Percentiles rank a stretch among this genome's conserved stretches.
These are phyloP conservation scores for Zychaea mexicana DNA, from an alignment of 371 early-diverging fungal species.

Conservation along the genomic window DNA sequence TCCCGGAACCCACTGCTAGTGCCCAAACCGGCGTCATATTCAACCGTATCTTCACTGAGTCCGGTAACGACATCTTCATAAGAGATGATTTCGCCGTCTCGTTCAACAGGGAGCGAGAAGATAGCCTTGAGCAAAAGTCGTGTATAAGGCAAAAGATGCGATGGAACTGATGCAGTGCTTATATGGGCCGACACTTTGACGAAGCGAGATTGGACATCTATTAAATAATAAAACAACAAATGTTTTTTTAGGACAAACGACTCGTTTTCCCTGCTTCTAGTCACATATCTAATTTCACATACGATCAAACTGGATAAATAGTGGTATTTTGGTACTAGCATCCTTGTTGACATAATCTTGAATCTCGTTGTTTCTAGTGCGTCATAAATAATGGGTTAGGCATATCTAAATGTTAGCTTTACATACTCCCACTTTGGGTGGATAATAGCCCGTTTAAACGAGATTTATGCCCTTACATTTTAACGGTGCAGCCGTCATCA, in stretches of 20 bases:
- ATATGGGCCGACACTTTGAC: slow-evolving; percentile 55
- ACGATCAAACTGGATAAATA: slow-evolving; percentile 70
- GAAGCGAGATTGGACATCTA: slow-evolving; percentile 66
- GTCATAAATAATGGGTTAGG: too few relatives aligned
- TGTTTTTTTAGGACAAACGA: not conserved
- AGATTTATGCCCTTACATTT: slow-evolving; percentile 57
- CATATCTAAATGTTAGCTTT: too few relatives aligned
- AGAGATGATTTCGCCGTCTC: slow-evolving; percentile 42
- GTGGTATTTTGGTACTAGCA: slow-evolving; percentile 47
- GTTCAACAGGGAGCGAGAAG: slow-evolving; percentile 58
- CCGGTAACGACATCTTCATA: slow-evolving; percentile 66
- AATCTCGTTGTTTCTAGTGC: slow-evolving; percentile 52
- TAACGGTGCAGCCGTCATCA: slow-evolving; percentile 28
- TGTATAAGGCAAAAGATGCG: slow-evolving; percentile 58
- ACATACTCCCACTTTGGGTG: too few relatives aligned
- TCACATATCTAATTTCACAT: slow-evolving; percentile 21
- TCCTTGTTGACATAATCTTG: slow-evolving; percentile 58
- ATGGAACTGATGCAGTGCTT: slow-evolving; percentile 49
- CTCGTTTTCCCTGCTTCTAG: too few relatives aligned
- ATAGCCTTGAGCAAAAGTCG: slow-evolving; percentile 60
- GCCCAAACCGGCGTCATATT: slow-evolving; percentile 53
- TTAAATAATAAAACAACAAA: not conserved
- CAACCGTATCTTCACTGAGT: slow-evolving; percentile 60
- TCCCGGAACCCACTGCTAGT: slow-evolving; percentile 52
- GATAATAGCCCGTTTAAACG: too few relatives aligned